phyloP scores from a whole-genome alignment of 2,329 filamentous ascomycete genomes.

The Stagonosporopsis vannaccii region DNA sequence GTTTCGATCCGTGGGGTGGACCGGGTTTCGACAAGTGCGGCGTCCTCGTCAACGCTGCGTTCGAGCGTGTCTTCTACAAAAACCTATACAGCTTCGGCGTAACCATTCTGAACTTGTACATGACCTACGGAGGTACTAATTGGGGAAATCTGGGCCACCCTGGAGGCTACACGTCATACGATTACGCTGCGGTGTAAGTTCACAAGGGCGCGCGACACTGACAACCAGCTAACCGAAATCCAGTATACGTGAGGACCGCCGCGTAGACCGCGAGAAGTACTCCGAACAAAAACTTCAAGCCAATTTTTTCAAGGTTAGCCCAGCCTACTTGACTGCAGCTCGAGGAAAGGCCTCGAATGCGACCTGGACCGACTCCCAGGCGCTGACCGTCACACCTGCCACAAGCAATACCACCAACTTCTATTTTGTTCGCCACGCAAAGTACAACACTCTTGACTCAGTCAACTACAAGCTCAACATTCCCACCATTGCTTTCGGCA shows the following conservation, averaged over 20 bases:
- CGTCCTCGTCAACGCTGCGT: conserved; percentile 73
- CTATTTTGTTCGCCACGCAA: conserved; percentile 70
- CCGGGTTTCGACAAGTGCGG: conserved; percentile 72
- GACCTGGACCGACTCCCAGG: conserved; percentile 49
- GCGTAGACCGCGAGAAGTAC: conserved; percentile 76
- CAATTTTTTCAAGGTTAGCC: conserved; percentile 76
- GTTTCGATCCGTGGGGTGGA: conserved; percentile 79
- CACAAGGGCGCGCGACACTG: too few species aligned
- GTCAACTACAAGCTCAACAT: conserved; percentile 71
- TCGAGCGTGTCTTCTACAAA: conserved; percentile 81
- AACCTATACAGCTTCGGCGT: conserved; percentile 72
- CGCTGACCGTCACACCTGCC: conserved; percentile 69
- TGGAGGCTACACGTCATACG: conserved; percentile 64
- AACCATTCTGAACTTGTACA: conserved; percentile 76
- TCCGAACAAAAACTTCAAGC: conserved; percentile 78
- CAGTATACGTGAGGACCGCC: conserved; percentile 73
- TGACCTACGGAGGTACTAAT: conserved; percentile 82
- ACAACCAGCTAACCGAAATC: too few species aligned
- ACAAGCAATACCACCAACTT: conserved; percentile 65
- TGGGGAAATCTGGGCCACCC: conserved; percentile 75
- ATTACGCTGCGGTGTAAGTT: conserved; percentile 61
- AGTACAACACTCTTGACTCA: conserved; percentile 66
- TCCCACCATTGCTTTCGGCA: conserved; percentile 63
- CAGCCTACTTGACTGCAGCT: conserved; percentile 67
- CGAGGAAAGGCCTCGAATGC: conserved; percentile 41